Evolutionary conservation across 768 basidiomycete genomes (phyloP), one percentile per base, ranked within the genome.

Genomic region (Lactarius hatsudake): DNA sequence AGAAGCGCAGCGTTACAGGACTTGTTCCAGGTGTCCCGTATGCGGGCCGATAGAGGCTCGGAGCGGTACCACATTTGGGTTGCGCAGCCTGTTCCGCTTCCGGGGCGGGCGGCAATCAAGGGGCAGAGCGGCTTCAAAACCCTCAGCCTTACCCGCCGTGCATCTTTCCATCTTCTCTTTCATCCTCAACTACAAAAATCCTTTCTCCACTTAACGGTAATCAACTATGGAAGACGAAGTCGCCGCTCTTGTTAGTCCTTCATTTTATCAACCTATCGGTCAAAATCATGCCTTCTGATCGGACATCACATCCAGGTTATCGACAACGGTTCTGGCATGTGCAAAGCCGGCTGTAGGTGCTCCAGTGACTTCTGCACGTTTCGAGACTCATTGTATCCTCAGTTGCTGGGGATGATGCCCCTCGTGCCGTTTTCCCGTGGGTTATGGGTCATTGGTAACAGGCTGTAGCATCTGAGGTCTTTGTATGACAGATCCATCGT

Each of bases 291-390:
- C 26, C 38, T n/a, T 53, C 18, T 58, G 63, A 55, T 66, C 54
- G 59, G 48, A 0, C 51, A 13, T 59, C 23, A 34, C 20, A 71
- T 48, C 20, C 71, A 91, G 90, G 91, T 93, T 79, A 90, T 92
- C 77, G 90, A 94, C 80, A 93, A 93, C 79, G 94, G 93, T 76
- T 98, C 96, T 76, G 96, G 96, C 81, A 98, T 98, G 96, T 98
- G 96, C 90, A 98, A 98, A 84, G 96, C 96, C 87, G 96, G 97
- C 81, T 94, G 92, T 93, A 78, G 74, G 90, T 89, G 45, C 32
- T 38, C 60, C 61, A 61, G 68, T 59, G 69, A 59, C 45, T 43
- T 61, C 34, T 67, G 57, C 65, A 66, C 62, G 57, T 63, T 73
- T 76, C 78, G 71, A 76, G 84, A 90, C 89, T 77, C 90, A 96